Base-by-base conservation (phyloP, 2,329 filamentous ascomycete genomes). In the Phialocephala sp. region DNA sequence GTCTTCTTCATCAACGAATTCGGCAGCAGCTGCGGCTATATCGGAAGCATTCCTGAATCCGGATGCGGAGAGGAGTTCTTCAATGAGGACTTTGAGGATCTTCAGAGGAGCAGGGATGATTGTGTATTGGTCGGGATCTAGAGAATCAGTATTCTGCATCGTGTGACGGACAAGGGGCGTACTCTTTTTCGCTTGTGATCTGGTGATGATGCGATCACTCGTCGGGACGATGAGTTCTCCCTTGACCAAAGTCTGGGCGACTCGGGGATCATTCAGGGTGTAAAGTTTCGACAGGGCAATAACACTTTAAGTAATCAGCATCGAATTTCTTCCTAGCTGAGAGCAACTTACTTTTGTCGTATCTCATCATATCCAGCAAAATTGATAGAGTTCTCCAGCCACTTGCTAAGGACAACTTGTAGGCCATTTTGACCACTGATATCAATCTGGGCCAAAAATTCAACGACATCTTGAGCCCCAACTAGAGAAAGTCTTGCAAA, bases 301-400 rank as follows among this genome's bases (percentile, higher is more conserved):
- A 66, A 97, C 92, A 75, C 91, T 94, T 72, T 8, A 52, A 41
- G 20, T 45, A 35, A 70, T 82, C 74, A 81, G 79, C 58, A 67
- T 60, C 20, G 24, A n/a, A 37, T 9, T 22, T 52, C 18, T 15
- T 8, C 37, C 55, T 11, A 24, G 35, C 11, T 0, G n/a, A 1
- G 8, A 24, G 2, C 18, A 37, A 82, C 89, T 78, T 82, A 94
- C 91, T 98, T 99, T 78, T 97, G 93, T 72, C 94, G 88, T 72
- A 98, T 98, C 78, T 97, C 94, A 73, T 98, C 94, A 73, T 97
- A 99, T 14, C 95, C 95, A n/a, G 93, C 93, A 79, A 99, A 99
- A 78, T 91, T 97, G 78, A 97, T 87, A 4, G 93, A 97, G 79
- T 98, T 97, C 80, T 98, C 95, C 0, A 99, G 83, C 95, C 95